These are phyloP conservation scores for Yarrowia sp. DNA, from an alignment of 805 yeast species.

Conservation along the genomic window DNA sequence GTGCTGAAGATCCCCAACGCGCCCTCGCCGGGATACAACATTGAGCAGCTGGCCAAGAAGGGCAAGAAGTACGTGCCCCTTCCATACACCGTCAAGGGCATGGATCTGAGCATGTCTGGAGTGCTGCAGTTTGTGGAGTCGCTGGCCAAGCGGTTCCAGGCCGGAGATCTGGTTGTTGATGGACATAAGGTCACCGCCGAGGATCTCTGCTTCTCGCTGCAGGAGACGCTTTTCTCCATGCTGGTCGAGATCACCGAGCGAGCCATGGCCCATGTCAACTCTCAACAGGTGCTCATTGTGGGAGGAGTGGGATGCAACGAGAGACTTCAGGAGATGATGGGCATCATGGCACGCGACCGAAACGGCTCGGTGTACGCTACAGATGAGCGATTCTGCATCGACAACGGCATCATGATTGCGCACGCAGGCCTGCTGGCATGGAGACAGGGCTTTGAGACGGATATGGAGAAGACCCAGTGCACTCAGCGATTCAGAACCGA, in stretches of 20 bases:
- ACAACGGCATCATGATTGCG: conserved; percentile 98
- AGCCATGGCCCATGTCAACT: conserved; percentile 95
- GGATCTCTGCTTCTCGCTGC: conserved; percentile 89
- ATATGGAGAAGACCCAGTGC: conserved; percentile 70
- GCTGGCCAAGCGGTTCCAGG: conserved; percentile 69
- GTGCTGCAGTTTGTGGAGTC: conserved; percentile 81
- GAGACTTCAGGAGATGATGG: conserved; percentile 94
- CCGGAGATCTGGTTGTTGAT: conserved; percentile 41
- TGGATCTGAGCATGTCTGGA: conserved; percentile 97
- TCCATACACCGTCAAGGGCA: conserved; percentile 97
- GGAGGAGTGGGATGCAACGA: conserved; percentile 99
- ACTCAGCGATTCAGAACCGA: conserved; percentile 94
- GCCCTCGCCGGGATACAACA: conserved; percentile 97
- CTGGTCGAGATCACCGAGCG: conserved; percentile 95
- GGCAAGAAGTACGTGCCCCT: conserved; percentile 60
- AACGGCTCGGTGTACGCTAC: conserved; percentile 90
- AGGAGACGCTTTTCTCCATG: conserved; percentile 92
- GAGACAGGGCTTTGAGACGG: conserved; percentile 69
- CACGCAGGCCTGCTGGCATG: conserved; percentile 91
- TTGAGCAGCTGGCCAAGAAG: conserved; percentile 83
- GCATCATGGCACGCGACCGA: conserved; percentile 84
- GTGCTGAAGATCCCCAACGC: conserved; percentile 82
- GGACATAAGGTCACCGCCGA: conserved; percentile 64
- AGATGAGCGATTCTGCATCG: conserved; percentile 95
- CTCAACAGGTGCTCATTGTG: conserved; percentile 86